Conservation (phyloP, 23 red algal species). For the Gracilaria caudata region DNA sequence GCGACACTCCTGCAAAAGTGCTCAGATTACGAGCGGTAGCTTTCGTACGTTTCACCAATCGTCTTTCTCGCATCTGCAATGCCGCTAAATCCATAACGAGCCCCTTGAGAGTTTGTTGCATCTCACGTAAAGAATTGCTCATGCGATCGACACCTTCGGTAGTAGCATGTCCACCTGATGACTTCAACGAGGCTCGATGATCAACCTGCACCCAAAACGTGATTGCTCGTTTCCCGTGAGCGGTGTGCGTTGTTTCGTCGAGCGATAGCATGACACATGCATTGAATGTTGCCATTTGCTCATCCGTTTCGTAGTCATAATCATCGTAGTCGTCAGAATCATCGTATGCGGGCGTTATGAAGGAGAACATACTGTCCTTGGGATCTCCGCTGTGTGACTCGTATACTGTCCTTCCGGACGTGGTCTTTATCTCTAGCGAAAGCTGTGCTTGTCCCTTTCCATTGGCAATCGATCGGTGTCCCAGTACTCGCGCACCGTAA, state of each 20-base stretch:
- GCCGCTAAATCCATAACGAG: constrained; percentile 26
- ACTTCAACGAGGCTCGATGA: not conserved
- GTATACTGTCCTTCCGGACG: constrained; percentile 6
- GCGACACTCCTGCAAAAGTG: constrained; percentile 8
- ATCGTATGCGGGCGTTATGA: constrained; percentile 19
- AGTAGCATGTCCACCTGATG: not conserved
- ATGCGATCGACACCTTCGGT: not conserved
- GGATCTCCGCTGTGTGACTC: constrained; percentile 34
- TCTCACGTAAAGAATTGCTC: not conserved
- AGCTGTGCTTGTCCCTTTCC: constrained; percentile 46
- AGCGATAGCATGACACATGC: constrained; percentile 42
- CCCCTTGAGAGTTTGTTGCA: constrained; percentile 33
- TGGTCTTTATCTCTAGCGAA: constrained; percentile 5
- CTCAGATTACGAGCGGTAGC: constrained; percentile 2
- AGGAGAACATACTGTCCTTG: constrained; percentile 32
- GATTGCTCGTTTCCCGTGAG: constrained; percentile 16
- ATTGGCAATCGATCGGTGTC: constrained; percentile 24
- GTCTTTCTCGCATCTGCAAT: constrained; percentile 44
- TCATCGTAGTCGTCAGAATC: constrained; percentile 10
- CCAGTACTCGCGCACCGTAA: constrained; percentile 9
- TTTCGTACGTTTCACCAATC: constrained; percentile 34
- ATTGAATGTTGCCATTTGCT: not conserved
- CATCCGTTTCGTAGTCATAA: constrained; percentile 51
- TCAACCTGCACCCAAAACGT: constrained; percentile 38
- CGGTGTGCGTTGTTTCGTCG: constrained; percentile 9